These are phyloP conservation scores for Aspergillus bombycis DNA, from an alignment of 2,329 filamentous ascomycete species.

Conservation along the genomic window DNA sequence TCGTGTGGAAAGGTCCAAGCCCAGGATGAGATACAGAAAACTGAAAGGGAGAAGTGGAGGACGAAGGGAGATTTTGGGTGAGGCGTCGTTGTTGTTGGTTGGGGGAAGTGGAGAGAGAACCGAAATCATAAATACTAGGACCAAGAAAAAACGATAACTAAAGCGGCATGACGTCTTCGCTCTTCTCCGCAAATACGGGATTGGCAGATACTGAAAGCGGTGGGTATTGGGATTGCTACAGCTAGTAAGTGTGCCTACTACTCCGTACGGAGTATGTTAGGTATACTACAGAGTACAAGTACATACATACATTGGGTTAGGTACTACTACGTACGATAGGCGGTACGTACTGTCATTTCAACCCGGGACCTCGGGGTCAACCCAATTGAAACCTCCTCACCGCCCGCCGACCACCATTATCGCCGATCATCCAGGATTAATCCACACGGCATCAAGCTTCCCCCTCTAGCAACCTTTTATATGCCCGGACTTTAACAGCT, in stretches of 20 bases:
- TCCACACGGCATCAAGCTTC: background rate
- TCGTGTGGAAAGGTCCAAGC: slow-evolving; percentile 22
- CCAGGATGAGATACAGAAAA: background rate
- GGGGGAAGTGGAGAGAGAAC: slow-evolving; percentile 2
- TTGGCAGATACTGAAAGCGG: background rate
- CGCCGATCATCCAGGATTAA: background rate
- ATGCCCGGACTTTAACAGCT: background rate
- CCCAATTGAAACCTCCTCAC: slow-evolving; percentile 9
- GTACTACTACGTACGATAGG: too few species aligned
- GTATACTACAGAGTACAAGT: too few species aligned
- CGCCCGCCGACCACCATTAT: slow-evolving; percentile 8
- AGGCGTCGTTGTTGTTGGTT: slow-evolving; percentile 3
- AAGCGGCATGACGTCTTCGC: slow-evolving; percentile 19
- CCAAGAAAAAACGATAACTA: slow-evolving; percentile 2
- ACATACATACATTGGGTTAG: too few species aligned
- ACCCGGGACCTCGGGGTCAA: background rate
- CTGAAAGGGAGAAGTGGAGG: slow-evolving; percentile 10
- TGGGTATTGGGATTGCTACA: background rate
- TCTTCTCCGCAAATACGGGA: background rate
- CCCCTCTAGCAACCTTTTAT: background rate
- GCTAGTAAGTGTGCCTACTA: background rate
- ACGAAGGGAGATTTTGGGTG: slow-evolving; percentile 2
- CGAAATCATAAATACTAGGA: background rate
- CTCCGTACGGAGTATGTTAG: too few species aligned
- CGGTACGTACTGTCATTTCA: background rate